Conservation (phyloP, 768 basidiomycete species). For the Hebeloma cylindrosporum region DNA sequence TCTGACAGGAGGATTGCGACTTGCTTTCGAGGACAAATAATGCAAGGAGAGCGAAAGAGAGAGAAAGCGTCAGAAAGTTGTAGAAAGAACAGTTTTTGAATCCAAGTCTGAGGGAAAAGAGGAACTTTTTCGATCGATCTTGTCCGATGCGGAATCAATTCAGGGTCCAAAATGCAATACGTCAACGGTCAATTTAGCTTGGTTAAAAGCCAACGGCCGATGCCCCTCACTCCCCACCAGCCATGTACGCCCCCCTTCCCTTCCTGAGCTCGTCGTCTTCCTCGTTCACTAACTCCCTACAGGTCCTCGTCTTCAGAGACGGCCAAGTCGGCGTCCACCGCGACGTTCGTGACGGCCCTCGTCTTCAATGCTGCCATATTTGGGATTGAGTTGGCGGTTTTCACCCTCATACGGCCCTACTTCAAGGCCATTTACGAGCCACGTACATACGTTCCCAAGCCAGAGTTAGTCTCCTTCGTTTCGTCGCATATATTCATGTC, state of each 20-base stretch:
- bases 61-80: not conserved
- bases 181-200: slow-evolving; percentile 9
- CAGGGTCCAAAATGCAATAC: slow-evolving; percentile 13
- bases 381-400: slow-evolving; percentile 65
- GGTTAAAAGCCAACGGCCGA: not conserved
- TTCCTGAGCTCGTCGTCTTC: not conserved
- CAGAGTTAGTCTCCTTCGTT: slow-evolving; percentile 28
- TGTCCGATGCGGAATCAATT: slow-evolving; percentile 4
- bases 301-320: slow-evolving; percentile 42
- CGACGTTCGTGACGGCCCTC: slow-evolving; percentile 82
- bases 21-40: not conserved
- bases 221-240: slow-evolving; percentile 6
- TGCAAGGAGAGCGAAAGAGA: not conserved
- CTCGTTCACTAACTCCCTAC: not conserved
- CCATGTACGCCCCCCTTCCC: slow-evolving; percentile 13
- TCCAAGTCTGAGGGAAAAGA: not conserved
- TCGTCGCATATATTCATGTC: not conserved
- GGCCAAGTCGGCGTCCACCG: slow-evolving; percentile 64
- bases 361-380: slow-evolving; percentile 79
- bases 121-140: slow-evolving; percentile 1
- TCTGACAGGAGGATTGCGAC: not conserved
- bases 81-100: not conserved
- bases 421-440: slow-evolving; percentile 93
- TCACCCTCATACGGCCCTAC: slow-evolving; percentile 80
- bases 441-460: slow-evolving; percentile 61